A percentile compares a stretch with the other conserved stretches of the same genome.
phyloP scores from a whole-genome alignment of 306 rosid genomes.

The Vigna angularis region DNA sequence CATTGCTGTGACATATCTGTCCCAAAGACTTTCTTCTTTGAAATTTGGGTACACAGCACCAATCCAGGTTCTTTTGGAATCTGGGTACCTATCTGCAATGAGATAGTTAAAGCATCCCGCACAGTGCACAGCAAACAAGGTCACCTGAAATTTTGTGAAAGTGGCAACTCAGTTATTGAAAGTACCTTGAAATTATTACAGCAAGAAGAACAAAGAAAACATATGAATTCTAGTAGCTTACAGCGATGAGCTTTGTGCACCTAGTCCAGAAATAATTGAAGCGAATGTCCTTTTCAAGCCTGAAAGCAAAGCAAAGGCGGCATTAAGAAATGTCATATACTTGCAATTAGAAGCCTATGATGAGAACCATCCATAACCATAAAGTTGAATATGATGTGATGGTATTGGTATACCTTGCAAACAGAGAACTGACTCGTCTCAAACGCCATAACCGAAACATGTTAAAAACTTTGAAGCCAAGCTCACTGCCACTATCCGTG shows the following conservation, averaged over 20 bases:
- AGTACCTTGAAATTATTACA: conserved; percentile 2
- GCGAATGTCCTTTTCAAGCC: conserved; percentile 97
- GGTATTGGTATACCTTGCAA: conserved; percentile 71
- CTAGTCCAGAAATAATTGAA: conserved; percentile 95
- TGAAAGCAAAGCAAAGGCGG: conserved; percentile 46
- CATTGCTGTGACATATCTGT: conserved; percentile 70
- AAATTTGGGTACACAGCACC: conserved; percentile 75
- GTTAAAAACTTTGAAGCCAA: conserved; percentile 77
- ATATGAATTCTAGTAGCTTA: conserved; percentile 48
- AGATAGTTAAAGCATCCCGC: conserved; percentile 80
- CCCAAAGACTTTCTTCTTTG: conserved; percentile 68
- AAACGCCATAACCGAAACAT: conserved; percentile 98
- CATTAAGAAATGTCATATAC: conserved; percentile 42
- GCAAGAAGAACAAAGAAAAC: conserved; percentile 18
- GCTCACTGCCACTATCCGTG: conserved; percentile 55
- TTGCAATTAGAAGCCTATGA: conserved; percentile 6
- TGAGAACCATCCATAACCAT: conserved; percentile 1
- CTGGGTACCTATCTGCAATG: conserved; percentile 79
- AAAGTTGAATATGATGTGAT: too few species aligned
- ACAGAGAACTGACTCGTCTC: conserved; percentile 90
- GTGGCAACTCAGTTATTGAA: conserved; percentile 10
- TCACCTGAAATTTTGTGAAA: conserved; percentile 62
- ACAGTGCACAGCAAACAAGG: conserved; percentile 82
- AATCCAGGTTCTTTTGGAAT: conserved; percentile 75
- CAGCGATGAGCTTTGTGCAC: conserved; percentile 83